These are phyloP conservation scores for Trapa bicornis DNA, from an alignment of 345 rosid species.

Conservation along the genomic window DNA sequence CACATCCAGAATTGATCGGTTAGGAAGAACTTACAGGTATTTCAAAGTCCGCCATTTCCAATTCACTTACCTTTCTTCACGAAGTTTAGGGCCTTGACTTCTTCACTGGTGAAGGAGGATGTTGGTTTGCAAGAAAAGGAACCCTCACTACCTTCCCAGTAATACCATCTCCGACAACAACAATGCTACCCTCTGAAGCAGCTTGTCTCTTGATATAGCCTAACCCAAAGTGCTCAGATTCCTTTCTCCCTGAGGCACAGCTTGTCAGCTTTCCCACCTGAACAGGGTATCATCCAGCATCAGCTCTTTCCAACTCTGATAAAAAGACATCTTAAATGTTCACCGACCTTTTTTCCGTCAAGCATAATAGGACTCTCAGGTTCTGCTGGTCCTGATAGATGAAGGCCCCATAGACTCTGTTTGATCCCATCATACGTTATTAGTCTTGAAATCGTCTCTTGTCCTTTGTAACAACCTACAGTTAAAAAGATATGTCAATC, in stretches of 20 bases:
- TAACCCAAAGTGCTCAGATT: slow-evolving; percentile 43
- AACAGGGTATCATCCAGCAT: neutral
- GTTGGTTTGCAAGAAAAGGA: slow-evolving; percentile 55
- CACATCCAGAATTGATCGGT: neutral
- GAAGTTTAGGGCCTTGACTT: slow-evolving; percentile 25
- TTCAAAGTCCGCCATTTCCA: neutral
- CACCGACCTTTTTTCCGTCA: slow-evolving; percentile 52
- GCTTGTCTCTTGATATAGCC: slow-evolving; percentile 64
- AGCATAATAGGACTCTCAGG: slow-evolving; percentile 54
- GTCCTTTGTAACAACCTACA: slow-evolving; percentile 87
- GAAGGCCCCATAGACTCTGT: slow-evolving; percentile 69
- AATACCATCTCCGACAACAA: slow-evolving; percentile 45
- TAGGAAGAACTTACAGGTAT: neutral
- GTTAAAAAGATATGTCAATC: slow-evolving; percentile 8
- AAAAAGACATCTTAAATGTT: neutral
- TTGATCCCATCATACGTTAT: slow-evolving; percentile 80
- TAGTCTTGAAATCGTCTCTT: slow-evolving; percentile 78
- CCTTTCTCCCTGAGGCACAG: slow-evolving; percentile 39
- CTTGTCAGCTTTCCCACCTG: slow-evolving; percentile 80
- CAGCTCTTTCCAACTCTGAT: slow-evolving; percentile 4
- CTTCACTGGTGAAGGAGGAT: slow-evolving; percentile 21
- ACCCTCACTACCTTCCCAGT: slow-evolving; percentile 39
- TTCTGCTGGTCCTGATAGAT: slow-evolving; percentile 57
- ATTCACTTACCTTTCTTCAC: neutral
- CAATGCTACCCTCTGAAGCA: slow-evolving; percentile 36